Base-by-base conservation (phyloP, 805 yeast genomes). In the Candida lessepsii region DNA sequence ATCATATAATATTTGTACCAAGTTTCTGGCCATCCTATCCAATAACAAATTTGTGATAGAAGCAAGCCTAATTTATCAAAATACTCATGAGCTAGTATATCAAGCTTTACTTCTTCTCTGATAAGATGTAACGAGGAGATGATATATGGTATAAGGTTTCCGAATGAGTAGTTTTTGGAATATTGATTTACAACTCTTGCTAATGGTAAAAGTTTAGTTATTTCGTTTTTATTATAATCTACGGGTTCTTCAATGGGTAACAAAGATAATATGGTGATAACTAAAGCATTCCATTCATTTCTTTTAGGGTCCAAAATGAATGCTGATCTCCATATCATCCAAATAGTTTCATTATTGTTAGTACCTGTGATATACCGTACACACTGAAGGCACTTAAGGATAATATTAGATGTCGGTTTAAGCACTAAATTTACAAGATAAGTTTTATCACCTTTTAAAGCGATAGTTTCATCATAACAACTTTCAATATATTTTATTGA, bases 11-110 rank as follows among this genome's bases (percentile, higher is more conserved):
- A 80, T 1, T 59, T 50, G 16, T 62, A 55, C 96, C 96, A 86
- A 0, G 51, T 42, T 1, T 70, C 78, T 9, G 81, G 75, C 95
- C 96, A 86, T 5, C 85, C 80, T 78, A 83, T 76, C 81, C 86
- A 78, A 9, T 67, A 49, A 0, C 83, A 72, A 10, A 86, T 54
- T 48, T 82, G 83, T 0, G 81, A 65, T n/a, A 89, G 57, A 16
- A 89, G 57, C 1, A 62, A 18, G 0, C 83, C 79, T 20, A 90
- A 50, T 23, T 60, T 60, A 3, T 63, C 49, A 9, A 71, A 61
- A 7, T 63, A 56, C 0, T 50, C 40, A 3, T 53, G 40, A 4
- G 71, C 65, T 18, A 78, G 60, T 1, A 76, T 60, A 50, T 84
- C 80, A 21, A 91, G 63, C 37, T 74, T 71, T 33, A 73, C 58